These are phyloP conservation scores for Aspergillus sp. DNA, from an alignment of 2,329 filamentous ascomycete genomes.

Conservation along the genomic window DNA sequence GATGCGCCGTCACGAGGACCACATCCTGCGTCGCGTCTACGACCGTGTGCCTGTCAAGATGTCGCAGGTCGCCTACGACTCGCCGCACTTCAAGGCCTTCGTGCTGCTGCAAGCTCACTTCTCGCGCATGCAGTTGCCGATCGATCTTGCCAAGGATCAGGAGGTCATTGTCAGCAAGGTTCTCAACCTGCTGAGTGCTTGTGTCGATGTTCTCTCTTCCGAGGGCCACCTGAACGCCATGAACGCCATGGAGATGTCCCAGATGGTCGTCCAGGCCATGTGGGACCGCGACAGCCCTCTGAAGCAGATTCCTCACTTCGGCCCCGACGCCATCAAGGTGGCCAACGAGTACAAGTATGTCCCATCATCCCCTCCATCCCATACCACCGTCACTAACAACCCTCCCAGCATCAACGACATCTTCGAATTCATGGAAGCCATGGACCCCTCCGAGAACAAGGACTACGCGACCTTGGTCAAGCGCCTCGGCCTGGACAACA, in stretches of 20 bases:
- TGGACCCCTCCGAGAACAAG: conserved; percentile 92
- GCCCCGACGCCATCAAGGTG: conserved; percentile 76
- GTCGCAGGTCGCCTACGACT: conserved; percentile 80
- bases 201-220: conserved; percentile 91
- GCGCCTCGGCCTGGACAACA: conserved; percentile 74
- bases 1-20: conserved; percentile 88
- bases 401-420: conserved; percentile 79
- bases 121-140: conserved; percentile 91
- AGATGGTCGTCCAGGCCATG: conserved; percentile 99
- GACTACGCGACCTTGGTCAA: conserved; percentile 77
- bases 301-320: conserved; percentile 97
- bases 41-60: conserved; percentile 95
- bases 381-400: conserved; percentile 29
- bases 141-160: conserved; percentile 94
- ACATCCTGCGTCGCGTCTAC: conserved; percentile 85
- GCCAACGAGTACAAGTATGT: conserved; percentile 76
- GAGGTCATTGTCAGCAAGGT: conserved; percentile 83
- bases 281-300: conserved; percentile 97
- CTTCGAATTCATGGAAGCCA: conserved; percentile 97
- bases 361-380: not conserved
- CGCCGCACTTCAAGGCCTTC: conserved; percentile 98
- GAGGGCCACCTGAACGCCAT: conserved; percentile 96
- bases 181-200: conserved; percentile 83
- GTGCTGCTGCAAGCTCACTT: conserved; percentile 98
- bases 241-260: conserved; percentile 98